Conservation (phyloP, 805 yeast genomes). For the Cyberlindnera galapagoensis region DNA sequence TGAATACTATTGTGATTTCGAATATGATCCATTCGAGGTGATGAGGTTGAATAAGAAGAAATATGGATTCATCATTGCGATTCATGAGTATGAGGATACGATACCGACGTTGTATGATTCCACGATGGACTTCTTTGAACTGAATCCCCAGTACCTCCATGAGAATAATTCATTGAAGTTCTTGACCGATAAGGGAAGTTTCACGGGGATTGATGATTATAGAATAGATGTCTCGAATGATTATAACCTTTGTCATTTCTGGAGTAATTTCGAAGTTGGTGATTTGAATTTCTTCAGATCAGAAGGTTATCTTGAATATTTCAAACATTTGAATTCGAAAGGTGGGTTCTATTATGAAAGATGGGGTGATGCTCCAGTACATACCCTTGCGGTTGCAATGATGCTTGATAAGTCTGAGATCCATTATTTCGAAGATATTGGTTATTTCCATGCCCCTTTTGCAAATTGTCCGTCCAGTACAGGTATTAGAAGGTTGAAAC, state of each 20-base stretch:
- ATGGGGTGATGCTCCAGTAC: constrained; percentile 97
- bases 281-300: constrained; percentile 64
- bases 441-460: constrained; percentile 72
- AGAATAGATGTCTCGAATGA: constrained; percentile 34
- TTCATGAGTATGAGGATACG: constrained; percentile 79
- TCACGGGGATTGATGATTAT: constrained; percentile 28
- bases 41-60: constrained; percentile 71
- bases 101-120: constrained; percentile 81
- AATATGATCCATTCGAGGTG: constrained; percentile 79
- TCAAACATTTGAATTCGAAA: constrained; percentile 53
- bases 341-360: constrained; percentile 84
- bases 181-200: constrained; percentile 42
- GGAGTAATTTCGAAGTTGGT: constrained; percentile 84
- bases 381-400: constrained; percentile 60
- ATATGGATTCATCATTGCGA: constrained; percentile 81
- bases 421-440: constrained; percentile 76
- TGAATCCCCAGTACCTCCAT: constrained; percentile 57
- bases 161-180: constrained; percentile 55
- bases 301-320: constrained; percentile 53
- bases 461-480: constrained; percentile 51
- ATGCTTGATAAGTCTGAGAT: constrained; percentile 53
- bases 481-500: constrained; percentile 42
- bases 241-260: constrained; percentile 78
- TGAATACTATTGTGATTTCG: constrained; percentile 80
- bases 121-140: constrained; percentile 52